phyloP scores from a whole-genome alignment of 441 rosid genomes.

The Syzygium malaccense region DNA sequence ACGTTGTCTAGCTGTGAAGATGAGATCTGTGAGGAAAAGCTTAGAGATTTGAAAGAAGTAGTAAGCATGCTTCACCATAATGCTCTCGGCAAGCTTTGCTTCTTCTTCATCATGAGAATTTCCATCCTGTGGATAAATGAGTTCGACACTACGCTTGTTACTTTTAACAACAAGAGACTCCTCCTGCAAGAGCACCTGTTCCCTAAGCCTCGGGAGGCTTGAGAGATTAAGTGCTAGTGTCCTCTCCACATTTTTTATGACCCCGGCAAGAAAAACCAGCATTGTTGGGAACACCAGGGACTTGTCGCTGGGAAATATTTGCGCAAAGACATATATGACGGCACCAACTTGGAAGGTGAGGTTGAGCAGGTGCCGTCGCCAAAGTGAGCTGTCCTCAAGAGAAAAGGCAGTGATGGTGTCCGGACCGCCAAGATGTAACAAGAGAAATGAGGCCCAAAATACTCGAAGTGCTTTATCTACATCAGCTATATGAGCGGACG shows the following conservation, averaged over 20 bases:
- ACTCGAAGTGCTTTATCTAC: background rate
- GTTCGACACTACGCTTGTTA: no score
- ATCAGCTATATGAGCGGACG: accelerated
- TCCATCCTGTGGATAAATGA: accelerated
- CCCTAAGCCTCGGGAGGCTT: accelerated
- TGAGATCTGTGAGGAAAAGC: accelerated
- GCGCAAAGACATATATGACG: accelerated
- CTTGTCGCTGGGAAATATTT: accelerated
- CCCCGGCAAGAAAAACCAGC: background rate
- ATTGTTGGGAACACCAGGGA: background rate
- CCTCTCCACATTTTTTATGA: background rate
- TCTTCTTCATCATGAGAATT: accelerated
- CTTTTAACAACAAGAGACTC: accelerated
- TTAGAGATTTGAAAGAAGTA: background rate
- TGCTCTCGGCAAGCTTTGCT: background rate
- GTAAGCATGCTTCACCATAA: background rate
- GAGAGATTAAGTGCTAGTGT: accelerated
- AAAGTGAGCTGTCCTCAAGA: background rate
- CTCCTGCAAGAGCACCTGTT: accelerated
- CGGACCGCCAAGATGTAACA: background rate
- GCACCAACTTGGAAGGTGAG: background rate
- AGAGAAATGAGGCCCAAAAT: background rate
- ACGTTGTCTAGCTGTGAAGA: accelerated
- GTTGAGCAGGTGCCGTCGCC: background rate
- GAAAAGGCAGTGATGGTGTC: background rate